These are phyloP conservation scores for Boletus sp. DNA, from an alignment of 1,284 basidiomycete genomes.

Conservation along the genomic window DNA sequence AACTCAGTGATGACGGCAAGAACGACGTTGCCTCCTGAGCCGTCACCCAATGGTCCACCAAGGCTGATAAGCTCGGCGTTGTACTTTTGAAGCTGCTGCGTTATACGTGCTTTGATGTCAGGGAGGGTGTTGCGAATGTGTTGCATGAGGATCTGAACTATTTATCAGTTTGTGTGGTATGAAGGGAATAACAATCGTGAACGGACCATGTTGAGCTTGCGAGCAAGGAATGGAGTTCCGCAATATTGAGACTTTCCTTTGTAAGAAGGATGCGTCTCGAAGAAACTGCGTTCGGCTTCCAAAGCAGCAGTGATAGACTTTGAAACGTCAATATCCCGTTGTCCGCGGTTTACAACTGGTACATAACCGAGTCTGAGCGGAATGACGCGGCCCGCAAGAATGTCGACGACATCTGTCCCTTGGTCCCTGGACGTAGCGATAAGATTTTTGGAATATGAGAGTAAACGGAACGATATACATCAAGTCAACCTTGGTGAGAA, in stretches of 20 bases:
- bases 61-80: slow-evolving; percentile 81
- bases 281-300: slow-evolving; percentile 88
- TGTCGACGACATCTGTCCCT: slow-evolving; percentile 97
- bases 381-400: slow-evolving; percentile 94
- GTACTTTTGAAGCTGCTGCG: slow-evolving; percentile 83
- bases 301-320: slow-evolving; percentile 84
- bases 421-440: slow-evolving; percentile 62
- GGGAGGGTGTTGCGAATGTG: slow-evolving; percentile 95
- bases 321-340: slow-evolving; percentile 89
- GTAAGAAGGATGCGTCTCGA: slow-evolving; percentile 91
- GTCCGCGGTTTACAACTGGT: slow-evolving; percentile 96
- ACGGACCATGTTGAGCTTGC: slow-evolving; percentile 90
- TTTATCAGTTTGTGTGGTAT: slow-evolving; percentile 9
- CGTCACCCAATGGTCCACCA: slow-evolving; percentile 84
- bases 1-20: slow-evolving; percentile 97
- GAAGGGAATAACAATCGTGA: not conserved
- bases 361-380: slow-evolving; percentile 95
- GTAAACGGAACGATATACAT: slow-evolving; percentile 59
- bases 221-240: slow-evolving; percentile 95
- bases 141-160: slow-evolving; percentile 87
- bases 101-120: slow-evolving; percentile 94
- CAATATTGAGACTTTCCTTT: slow-evolving; percentile 93
- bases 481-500: slow-evolving; percentile 95
- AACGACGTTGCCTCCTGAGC: slow-evolving; percentile 84
- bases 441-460: slow-evolving; percentile 9